These are phyloP conservation scores for Suillus subaureus DNA, from an alignment of 768 basidiomycete species.

Conservation along the genomic window DNA sequence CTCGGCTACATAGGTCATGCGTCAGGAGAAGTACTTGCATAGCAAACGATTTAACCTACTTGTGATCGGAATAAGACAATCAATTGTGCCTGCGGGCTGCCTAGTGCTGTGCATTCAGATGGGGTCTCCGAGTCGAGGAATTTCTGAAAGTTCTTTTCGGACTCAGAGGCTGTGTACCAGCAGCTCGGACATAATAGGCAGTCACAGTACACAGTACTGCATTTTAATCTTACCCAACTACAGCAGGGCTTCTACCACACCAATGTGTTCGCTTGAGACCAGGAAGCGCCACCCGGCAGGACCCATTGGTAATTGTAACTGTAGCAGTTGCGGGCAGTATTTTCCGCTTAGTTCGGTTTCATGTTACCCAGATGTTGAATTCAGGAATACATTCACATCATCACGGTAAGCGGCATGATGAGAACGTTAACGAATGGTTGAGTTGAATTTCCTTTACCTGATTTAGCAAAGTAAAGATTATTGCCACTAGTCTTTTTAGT, in stretches of 20 bases:
- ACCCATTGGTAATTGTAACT: neutral
- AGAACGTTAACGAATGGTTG: neutral
- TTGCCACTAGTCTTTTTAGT: neutral
- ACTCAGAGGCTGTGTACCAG: neutral
- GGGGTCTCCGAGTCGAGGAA: too few relatives aligned
- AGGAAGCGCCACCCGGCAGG: neutral
- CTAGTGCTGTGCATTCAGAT: too few relatives aligned
- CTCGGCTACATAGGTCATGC: neutral
- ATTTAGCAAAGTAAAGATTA: neutral
- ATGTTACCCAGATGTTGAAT: neutral
- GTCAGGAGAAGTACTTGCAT: neutral
- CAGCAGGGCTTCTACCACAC: neutral
- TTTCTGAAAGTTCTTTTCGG: too few relatives aligned
- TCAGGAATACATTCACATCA: too few relatives aligned
- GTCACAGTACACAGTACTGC: too few relatives aligned
- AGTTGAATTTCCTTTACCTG: neutral
- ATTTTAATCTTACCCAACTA: neutral
- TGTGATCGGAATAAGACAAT: neutral
- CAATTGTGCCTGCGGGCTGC: neutral
- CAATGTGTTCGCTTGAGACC: neutral
- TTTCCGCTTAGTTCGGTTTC: neutral
- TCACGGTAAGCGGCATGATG: neutral
- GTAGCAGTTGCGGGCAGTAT: neutral
- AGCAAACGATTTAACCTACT: constrained; percentile 2
- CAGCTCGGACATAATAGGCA: neutral